Percentiles rank a stretch among this genome's conserved stretches.
These are phyloP conservation scores for Termitomyces heimii DNA, from an alignment of 768 basidiomycete genomes.

Conservation along the genomic window DNA sequence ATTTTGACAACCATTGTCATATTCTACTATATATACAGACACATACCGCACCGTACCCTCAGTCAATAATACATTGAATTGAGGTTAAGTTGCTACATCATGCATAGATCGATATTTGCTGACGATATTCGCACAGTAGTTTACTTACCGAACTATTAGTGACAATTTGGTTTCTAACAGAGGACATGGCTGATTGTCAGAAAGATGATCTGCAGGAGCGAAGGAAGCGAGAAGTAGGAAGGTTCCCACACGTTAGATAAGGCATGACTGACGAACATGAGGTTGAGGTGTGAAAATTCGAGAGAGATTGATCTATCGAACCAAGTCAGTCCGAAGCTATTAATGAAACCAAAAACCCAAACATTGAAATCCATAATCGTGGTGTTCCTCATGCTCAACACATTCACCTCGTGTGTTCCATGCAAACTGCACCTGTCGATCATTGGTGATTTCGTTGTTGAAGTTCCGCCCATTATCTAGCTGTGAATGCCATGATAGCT, in stretches of 20 bases:
- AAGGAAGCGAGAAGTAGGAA: background rate
- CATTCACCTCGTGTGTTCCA: background rate
- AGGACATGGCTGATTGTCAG: background rate
- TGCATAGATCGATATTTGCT: too few relatives aligned
- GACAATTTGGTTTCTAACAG: too few relatives aligned
- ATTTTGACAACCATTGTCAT: too few relatives aligned
- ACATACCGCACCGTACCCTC: too few relatives aligned
- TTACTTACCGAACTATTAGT: too few relatives aligned
- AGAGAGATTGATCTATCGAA: background rate
- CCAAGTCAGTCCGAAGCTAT: background rate
- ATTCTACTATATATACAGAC: too few relatives aligned
- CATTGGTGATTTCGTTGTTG: background rate
- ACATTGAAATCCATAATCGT: background rate
- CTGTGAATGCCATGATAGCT: background rate
- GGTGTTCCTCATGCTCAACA: background rate
- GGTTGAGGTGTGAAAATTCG: background rate
- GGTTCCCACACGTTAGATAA: background rate
- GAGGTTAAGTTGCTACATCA: too few relatives aligned
- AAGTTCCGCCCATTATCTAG: background rate
- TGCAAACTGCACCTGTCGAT: background rate
- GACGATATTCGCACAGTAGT: too few relatives aligned
- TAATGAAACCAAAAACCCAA: background rate
- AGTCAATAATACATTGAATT: too few relatives aligned
- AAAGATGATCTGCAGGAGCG: background rate
- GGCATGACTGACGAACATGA: background rate